Percentiles rank a stretch among this genome's conserved stretches.
Evolutionary conservation across 805 yeast species (phyloP).

Genomic region (Zygoascus biomembranicola): DNA sequence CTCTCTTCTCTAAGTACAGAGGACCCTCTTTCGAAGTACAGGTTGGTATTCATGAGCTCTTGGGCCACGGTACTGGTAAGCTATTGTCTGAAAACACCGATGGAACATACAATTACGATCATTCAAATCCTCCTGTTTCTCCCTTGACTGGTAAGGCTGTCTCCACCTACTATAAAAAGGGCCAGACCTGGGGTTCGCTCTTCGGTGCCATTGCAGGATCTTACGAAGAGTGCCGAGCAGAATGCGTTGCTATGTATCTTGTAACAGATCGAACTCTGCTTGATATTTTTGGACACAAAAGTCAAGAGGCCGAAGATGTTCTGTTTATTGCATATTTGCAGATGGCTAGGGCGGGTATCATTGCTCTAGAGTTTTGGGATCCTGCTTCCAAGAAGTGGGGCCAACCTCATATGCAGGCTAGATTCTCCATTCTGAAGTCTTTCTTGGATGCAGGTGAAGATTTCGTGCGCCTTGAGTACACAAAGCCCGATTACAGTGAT

Average conservation of each 20-base stretch:
- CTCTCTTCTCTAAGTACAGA: slow-evolving; percentile 58
- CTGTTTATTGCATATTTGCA: slow-evolving; percentile 62
- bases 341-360: slow-evolving; percentile 83
- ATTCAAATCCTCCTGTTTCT: slow-evolving; percentile 50
- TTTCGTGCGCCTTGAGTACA: slow-evolving; percentile 47
- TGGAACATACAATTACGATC: slow-evolving; percentile 67
- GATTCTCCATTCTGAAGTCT: slow-evolving; percentile 75
- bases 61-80: slow-evolving; percentile 91
- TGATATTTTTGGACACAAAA: slow-evolving; percentile 62
- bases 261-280: slow-evolving; percentile 60
- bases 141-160: slow-evolving; percentile 52
- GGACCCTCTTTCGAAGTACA: slow-evolving; percentile 85
- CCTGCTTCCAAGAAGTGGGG: slow-evolving; percentile 81
- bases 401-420: slow-evolving; percentile 90
- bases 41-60: slow-evolving; percentile 85
- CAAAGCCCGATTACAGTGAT: slow-evolving; percentile 46
- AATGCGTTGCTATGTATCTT: slow-evolving; percentile 75
- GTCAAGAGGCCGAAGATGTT: slow-evolving; percentile 49
- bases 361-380: slow-evolving; percentile 82
- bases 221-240: slow-evolving; percentile 91
- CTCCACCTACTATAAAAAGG: slow-evolving; percentile 61
- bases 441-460: slow-evolving; percentile 55
- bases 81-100: slow-evolving; percentile 48
- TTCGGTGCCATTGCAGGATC: slow-evolving; percentile 80
- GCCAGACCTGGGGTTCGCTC: slow-evolving; percentile 85